phyloP scores from a whole-genome alignment of 2,329 filamentous ascomycete genomes.

The Xylogone sp. region DNA sequence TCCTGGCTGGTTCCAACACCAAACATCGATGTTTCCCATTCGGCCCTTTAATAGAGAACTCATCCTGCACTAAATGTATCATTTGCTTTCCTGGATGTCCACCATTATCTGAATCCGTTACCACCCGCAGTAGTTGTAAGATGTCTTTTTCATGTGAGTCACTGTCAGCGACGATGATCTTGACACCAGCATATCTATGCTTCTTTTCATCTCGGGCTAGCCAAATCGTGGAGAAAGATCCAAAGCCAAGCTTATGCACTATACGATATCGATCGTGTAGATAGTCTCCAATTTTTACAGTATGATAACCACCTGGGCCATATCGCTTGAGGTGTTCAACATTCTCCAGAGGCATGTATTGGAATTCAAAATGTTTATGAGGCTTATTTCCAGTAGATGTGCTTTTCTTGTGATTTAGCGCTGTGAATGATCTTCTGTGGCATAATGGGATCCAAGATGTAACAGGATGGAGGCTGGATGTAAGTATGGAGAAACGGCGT shows the following conservation, averaged over 20 bases:
- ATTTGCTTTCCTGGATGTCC: background rate
- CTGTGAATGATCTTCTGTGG: background rate
- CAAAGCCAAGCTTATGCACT: conserved; percentile 34
- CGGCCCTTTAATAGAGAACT: conserved; percentile 16
- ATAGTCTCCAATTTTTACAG: conserved; percentile 20
- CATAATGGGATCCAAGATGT: background rate
- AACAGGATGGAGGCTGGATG: no score
- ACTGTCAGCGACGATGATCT: conserved; percentile 4
- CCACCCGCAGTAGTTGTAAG: background rate
- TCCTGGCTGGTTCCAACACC: conserved; percentile 15
- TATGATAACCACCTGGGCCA: conserved; percentile 11
- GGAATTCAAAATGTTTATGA: background rate
- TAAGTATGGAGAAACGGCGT: no score
- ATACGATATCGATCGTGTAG: conserved; percentile 30
- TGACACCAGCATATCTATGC: conserved; percentile 7
- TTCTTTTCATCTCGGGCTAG: conserved; percentile 29
- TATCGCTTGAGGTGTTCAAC: conserved; percentile 14
- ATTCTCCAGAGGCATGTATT: conserved; percentile 4
- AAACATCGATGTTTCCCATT: conserved; percentile 22
- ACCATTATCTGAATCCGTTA: background rate
- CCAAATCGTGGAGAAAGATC: conserved; percentile 36
- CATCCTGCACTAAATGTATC: background rate
- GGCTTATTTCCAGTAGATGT: background rate
- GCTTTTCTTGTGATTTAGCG: background rate
- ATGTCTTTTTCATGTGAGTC: background rate